Evolutionary conservation across 108 stramenopile genomes (phyloP), one percentile per base, ranked within the genome.

Genomic region (Pseudonitzschia delicatissima): DNA sequence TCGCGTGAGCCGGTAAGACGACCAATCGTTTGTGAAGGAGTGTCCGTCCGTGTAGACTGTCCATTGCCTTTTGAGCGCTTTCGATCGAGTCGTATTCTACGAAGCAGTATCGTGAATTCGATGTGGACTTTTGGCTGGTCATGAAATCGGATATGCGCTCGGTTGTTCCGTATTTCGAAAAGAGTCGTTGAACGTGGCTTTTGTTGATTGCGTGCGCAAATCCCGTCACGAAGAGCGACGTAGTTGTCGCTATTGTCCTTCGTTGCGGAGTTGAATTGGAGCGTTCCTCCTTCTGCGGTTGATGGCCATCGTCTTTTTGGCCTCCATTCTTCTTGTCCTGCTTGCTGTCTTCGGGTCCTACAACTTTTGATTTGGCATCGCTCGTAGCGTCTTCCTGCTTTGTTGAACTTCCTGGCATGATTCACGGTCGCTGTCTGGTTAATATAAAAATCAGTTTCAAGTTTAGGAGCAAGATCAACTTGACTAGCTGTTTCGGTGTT

Each of bases 31-130:
- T 61, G 20, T 36, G 35, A 5, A 61, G 25, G 35, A 61, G 60
- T 37, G 40, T 61, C 20, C 60, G 36, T 13, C 35, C 37, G 20
- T 61, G 18, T 12, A 61, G 32, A 11, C 20, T 40, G 60, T 61
- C 60, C 26, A 61, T 40, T 4, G 60, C 60, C 13, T 61, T 61
- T 15, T 61, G 60, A 20, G 60, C 60, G 37, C 7, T 42, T 36
- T 61, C 60, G 26, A 40, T 61, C 37, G 60, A 61, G 37, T 61
- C 60, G 31, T 33, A 40, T 20, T 61, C 60, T 23, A 37, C 36
- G 39, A 61, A 61, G 60, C 39, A 61, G 20, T 40, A 61, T 17
- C 32, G 28, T 29, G 31, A 31, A 29, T 27, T 29, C n/a, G 53
- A 12, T 37, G 35, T 61, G 12, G 35, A 12, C 35, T 37, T 37